Percentiles rank a stretch among this genome's conserved stretches.
Evolutionary conservation across 768 basidiomycete genomes (phyloP).

Genomic region (Glaciozyma martinii): DNA sequence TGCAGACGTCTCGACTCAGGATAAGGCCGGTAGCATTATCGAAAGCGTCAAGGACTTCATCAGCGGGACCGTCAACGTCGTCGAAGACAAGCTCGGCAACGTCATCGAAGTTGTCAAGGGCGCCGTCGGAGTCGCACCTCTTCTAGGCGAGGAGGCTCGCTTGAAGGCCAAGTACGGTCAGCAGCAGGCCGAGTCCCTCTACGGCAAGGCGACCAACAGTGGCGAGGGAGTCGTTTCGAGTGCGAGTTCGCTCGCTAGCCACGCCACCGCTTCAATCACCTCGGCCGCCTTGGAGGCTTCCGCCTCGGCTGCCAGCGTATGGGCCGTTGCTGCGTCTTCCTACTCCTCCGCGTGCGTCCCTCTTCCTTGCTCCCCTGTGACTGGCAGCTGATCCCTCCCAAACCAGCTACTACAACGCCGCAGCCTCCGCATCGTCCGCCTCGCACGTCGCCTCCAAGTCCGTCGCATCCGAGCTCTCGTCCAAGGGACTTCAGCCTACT

Average conservation of each 20-base stretch:
- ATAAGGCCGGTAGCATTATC: slow-evolving; percentile 52
- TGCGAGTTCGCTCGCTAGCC: background rate
- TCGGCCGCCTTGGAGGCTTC: background rate
- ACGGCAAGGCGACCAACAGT: slow-evolving; percentile 26
- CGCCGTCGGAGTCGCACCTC: slow-evolving; percentile 34
- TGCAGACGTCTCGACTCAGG: slow-evolving; percentile 61
- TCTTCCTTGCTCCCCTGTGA: background rate
- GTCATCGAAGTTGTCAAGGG: slow-evolving; percentile 43
- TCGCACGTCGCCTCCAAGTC: slow-evolving; percentile 1
- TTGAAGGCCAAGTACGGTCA: slow-evolving; percentile 34
- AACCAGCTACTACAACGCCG: slow-evolving; percentile 18
- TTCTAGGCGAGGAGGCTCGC: slow-evolving; percentile 28
- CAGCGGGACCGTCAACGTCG: slow-evolving; percentile 52
- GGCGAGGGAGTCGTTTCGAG: background rate
- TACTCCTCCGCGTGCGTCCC: background rate
- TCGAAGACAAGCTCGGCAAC: slow-evolving; percentile 57
- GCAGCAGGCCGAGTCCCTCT: slow-evolving; percentile 38
- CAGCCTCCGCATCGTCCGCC: slow-evolving; percentile 4
- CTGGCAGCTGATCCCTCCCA: background rate
- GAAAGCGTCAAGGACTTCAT: slow-evolving; percentile 56
- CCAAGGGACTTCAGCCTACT: background rate
- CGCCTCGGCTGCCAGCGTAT: background rate
- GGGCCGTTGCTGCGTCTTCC: background rate
- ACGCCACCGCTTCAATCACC: background rate
- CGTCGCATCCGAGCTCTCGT: background rate